These are phyloP conservation scores for Seiridium cupressi DNA, from an alignment of 2,329 filamentous ascomycete species.

Conservation along the genomic window DNA sequence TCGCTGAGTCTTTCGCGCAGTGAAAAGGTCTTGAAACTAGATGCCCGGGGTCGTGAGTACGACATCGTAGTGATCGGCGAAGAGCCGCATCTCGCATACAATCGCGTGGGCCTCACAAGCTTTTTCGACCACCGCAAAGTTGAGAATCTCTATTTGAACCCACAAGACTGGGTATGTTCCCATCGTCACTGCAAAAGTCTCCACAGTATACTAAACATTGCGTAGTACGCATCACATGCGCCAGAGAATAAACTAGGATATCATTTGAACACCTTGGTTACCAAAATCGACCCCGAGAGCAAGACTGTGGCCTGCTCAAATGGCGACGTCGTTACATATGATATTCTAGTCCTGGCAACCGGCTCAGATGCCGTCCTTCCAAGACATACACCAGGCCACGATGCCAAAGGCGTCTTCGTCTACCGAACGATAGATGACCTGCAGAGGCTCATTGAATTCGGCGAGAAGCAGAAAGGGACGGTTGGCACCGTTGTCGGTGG, in stretches of 20 bases:
- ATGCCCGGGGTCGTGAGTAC: constrained; percentile 72
- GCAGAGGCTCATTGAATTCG: constrained; percentile 72
- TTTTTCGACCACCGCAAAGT: constrained; percentile 86
- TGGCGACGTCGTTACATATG: constrained; percentile 71
- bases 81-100: constrained; percentile 85
- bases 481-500: constrained; percentile 79
- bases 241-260: constrained; percentile 68
- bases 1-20: constrained; percentile 39
- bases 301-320: constrained; percentile 71
- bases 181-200: not conserved
- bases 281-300: constrained; percentile 58
- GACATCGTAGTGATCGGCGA: constrained; percentile 84
- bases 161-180: constrained; percentile 70
- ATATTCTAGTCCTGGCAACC: constrained; percentile 80
- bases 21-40: constrained; percentile 85
- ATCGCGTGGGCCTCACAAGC: constrained; percentile 82
- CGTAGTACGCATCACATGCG: constrained; percentile 60
- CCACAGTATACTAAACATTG: not conserved
- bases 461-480: constrained; percentile 63
- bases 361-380: constrained; percentile 81
- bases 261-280: constrained; percentile 73
- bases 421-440: constrained; percentile 85
- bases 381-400: constrained; percentile 68
- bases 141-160: constrained; percentile 86
- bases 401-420: constrained; percentile 82